Evolutionary conservation across 176 grass and related monocot species (phyloP).

Genomic region (Puya raimondii): DNA sequence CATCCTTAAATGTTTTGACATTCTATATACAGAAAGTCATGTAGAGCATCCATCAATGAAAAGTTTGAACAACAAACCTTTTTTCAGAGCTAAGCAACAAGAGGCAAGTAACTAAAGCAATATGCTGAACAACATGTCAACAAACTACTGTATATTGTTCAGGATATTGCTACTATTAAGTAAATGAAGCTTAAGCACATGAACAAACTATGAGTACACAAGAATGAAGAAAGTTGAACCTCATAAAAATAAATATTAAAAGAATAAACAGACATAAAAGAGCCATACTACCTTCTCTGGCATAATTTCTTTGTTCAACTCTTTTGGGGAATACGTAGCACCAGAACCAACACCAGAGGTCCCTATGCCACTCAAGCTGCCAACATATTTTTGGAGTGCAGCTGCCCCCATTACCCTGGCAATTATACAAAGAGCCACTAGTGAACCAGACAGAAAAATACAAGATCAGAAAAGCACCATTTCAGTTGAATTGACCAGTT

Average conservation of each 20-base stretch:
- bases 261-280: slow-evolving; percentile 4
- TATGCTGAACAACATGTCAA: neutral
- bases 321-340: slow-evolving; percentile 79
- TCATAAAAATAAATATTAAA: neutral
- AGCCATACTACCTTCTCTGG: slow-evolving; percentile 73
- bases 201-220: neutral
- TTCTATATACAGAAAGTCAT: slow-evolving; percentile 40
- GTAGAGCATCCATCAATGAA: neutral
- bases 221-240: neutral
- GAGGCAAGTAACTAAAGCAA: slow-evolving; percentile 1
- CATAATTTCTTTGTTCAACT: slow-evolving; percentile 85
- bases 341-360: slow-evolving; percentile 76
- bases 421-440: neutral
- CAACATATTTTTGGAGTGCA: slow-evolving; percentile 80
- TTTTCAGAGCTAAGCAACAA: neutral
- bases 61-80: neutral
- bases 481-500: too few species aligned
- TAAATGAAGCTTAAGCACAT: neutral
- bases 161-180: too few species aligned
- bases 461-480: slow-evolving; percentile 6
- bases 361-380: slow-evolving; percentile 84
- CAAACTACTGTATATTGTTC: too few species aligned
- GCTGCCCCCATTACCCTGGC: slow-evolving; percentile 72
- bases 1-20: slow-evolving; percentile 98
- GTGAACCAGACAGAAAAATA: slow-evolving; percentile 4